A percentile compares a stretch with the other conserved stretches of the same genome.
phyloP scores from a whole-genome alignment of 257 asterid genomes.

The Rehmannia glutinosa region DNA sequence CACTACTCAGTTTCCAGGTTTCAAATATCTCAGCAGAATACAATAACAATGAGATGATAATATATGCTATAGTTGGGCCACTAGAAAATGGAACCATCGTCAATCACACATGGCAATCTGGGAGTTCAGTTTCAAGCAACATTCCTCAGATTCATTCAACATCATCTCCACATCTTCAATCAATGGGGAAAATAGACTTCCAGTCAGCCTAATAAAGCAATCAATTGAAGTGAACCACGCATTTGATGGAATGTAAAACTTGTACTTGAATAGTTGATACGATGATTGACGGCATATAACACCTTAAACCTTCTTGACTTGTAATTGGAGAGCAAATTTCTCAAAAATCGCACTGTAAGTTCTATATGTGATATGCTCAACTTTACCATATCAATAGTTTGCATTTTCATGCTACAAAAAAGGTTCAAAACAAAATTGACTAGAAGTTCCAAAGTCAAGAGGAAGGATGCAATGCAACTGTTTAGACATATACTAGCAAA shows the following conservation, averaged over 20 bases:
- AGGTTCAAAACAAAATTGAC: too few species aligned
- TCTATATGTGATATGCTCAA: neutral
- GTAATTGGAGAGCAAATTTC: neutral
- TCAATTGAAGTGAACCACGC: neutral
- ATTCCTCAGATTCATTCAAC: conserved; percentile 42
- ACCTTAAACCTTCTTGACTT: neutral
- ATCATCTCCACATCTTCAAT: conserved; percentile 34
- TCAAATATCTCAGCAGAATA: conserved; percentile 40
- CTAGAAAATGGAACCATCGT: conserved; percentile 25
- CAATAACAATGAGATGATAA: conserved; percentile 32
- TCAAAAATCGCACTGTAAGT: neutral
- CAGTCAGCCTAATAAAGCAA: neutral
- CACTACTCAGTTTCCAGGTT: conserved; percentile 29
- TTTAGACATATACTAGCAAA: neutral
- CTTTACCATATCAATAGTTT: neutral
- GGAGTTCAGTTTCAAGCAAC: conserved; percentile 31
- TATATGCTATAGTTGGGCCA: conserved; percentile 44
- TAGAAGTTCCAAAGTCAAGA: too few species aligned
- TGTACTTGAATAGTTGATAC: neutral
- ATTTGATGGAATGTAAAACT: neutral
- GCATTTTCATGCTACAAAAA: neutral
- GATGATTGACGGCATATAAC: neutral
- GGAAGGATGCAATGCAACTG: neutral
- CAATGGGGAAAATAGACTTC: conserved; percentile 34
- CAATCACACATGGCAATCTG: conserved; percentile 53